A percentile compares a stretch with the other conserved stretches of the same genome.
Conservation (phyloP, 2,329 filamentous ascomycete genomes). For the Talaromyces sp. region DNA sequence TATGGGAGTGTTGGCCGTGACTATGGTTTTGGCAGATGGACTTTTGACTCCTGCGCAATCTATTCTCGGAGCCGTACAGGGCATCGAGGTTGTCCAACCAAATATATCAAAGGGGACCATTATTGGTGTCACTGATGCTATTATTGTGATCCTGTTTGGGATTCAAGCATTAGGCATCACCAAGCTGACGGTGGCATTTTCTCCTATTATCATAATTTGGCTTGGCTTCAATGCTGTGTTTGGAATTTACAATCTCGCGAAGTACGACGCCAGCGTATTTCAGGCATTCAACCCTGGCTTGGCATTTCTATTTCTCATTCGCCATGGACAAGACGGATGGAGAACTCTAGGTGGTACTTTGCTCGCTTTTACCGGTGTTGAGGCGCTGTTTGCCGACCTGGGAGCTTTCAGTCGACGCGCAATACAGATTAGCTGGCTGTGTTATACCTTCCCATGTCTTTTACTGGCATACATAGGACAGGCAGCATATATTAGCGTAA, state of each 20-base stretch:
- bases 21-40: constrained; percentile 51
- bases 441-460: constrained; percentile 62
- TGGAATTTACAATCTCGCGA: constrained; percentile 48
- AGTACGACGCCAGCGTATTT: constrained; percentile 44
- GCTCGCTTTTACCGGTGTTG: constrained; percentile 69
- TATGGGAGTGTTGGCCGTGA: constrained; percentile 49
- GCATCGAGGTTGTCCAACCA: constrained; percentile 45
- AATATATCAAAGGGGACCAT: constrained; percentile 43
- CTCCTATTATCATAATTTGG: constrained; percentile 54
- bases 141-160: constrained; percentile 48
- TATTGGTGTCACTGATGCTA: constrained; percentile 47
- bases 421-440: constrained; percentile 70
- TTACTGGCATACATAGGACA: constrained; percentile 61
- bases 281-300: constrained; percentile 47
- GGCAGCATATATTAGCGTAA: constrained; percentile 62
- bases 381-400: constrained; percentile 71
- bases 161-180: constrained; percentile 53
- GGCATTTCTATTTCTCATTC: constrained; percentile 45
- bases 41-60: constrained; percentile 54
- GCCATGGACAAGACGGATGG: constrained; percentile 49
- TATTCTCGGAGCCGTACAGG: constrained; percentile 52
- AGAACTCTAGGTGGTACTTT: constrained; percentile 56
- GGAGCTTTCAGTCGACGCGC: constrained; percentile 64
- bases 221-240: constrained; percentile 47
- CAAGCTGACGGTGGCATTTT: constrained; percentile 45